phyloP scores from a whole-genome alignment of 768 basidiomycete species.

The Kwoniella sp. region DNA sequence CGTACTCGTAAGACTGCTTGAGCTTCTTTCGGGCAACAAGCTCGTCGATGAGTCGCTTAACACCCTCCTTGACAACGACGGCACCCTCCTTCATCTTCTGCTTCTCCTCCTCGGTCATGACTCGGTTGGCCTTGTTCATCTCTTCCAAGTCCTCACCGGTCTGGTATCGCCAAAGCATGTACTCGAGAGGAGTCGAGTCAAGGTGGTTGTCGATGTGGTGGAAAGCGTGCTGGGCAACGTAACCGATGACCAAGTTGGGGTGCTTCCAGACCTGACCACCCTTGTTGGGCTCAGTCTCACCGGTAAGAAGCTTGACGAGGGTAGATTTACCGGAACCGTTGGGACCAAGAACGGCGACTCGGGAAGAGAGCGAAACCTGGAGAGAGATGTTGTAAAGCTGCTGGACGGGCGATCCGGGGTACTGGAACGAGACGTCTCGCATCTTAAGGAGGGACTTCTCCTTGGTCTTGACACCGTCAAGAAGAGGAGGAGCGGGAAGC shows the following conservation, averaged over 20 bases:
- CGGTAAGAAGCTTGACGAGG: conserved; percentile 93
- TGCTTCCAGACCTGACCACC: conserved; percentile 99
- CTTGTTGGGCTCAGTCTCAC: conserved; percentile 94
- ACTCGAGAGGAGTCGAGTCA: conserved; percentile 97
- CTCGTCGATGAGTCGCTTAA: conserved; percentile 94
- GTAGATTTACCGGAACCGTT: conserved; percentile 98
- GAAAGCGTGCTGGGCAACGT: conserved; percentile 99
- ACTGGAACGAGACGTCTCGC: conserved; percentile 97
- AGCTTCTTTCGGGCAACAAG: conserved; percentile 89
- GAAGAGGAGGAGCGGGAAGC: conserved; percentile 92
- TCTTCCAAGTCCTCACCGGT: conserved; percentile 98
- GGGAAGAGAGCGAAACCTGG: conserved; percentile 95
- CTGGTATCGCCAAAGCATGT: conserved; percentile 99
- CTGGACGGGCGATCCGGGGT: conserved; percentile 79
- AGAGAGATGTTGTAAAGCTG: conserved; percentile 93
- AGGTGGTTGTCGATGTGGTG: conserved; percentile 98
- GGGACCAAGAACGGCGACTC: conserved; percentile 96
- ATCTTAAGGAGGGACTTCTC: conserved; percentile 96
- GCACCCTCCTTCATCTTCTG: conserved; percentile 97
- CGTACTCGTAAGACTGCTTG: conserved; percentile 99
- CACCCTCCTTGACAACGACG: conserved; percentile 81
- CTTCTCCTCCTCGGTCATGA: conserved; percentile 81
- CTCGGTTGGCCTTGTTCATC: conserved; percentile 84
- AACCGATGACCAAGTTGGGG: conserved; percentile 98
- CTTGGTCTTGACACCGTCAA: conserved; percentile 99